Evolutionary conservation across 1,284 basidiomycete species (phyloP).

Genomic region (Xerocomus minutiporus): DNA sequence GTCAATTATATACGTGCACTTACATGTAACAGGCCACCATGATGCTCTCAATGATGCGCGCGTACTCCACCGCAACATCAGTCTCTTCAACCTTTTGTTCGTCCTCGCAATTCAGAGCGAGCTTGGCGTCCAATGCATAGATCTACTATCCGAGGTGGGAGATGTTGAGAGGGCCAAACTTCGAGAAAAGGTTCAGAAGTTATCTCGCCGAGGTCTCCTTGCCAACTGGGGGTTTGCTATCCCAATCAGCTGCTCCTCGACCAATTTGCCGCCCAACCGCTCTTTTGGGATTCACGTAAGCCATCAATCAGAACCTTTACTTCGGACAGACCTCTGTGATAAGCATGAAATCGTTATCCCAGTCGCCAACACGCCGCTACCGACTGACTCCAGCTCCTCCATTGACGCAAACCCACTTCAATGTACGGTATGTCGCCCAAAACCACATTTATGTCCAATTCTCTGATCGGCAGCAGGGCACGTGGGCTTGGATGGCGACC

Average conservation of each 20-base stretch:
- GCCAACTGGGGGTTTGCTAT: constrained; percentile 6
- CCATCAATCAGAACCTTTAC: neutral
- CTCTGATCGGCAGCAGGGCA: constrained; percentile 1
- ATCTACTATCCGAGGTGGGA: neutral
- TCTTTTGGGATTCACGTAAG: neutral
- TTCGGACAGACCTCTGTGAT: neutral
- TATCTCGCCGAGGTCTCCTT: neutral
- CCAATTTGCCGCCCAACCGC: neutral
- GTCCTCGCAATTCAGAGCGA: neutral
- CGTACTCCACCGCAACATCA: constrained; percentile 7
- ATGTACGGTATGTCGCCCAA: neutral
- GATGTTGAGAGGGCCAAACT: neutral
- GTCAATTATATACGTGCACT: neutral
- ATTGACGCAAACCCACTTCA: constrained; percentile 2
- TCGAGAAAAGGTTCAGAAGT: neutral
- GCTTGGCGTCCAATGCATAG: neutral
- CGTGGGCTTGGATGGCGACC: constrained; percentile 11
- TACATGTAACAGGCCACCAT: neutral
- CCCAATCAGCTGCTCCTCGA: neutral
- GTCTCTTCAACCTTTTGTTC: constrained; percentile 3
- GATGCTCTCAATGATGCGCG: neutral
- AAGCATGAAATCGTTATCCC: neutral
- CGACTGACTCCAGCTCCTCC: neutral
- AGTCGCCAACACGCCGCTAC: neutral
- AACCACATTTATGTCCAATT: neutral